Evolutionary conservation across 495 filamentous ascomycete genomes (phyloP).

Genomic region (Alectoria sarmentosa): DNA sequence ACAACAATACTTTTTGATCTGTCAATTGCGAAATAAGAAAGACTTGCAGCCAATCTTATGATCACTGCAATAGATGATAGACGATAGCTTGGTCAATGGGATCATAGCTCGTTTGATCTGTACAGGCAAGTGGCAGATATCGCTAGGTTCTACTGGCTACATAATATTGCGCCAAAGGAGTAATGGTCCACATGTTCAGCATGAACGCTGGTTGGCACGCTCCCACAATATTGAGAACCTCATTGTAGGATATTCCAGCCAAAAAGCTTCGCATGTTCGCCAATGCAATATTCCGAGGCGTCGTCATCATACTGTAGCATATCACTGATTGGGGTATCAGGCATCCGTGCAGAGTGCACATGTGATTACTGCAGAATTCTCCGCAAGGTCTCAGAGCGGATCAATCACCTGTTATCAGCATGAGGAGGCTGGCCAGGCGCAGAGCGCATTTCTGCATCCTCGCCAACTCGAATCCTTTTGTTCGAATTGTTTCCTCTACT

Average conservation of each 20-base stretch:
- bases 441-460: constrained; percentile 16
- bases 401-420: constrained; percentile 1
- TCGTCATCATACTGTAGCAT: constrained; percentile 10
- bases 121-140: not conserved
- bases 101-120: not conserved
- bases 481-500: constrained; percentile 3
- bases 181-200: not conserved
- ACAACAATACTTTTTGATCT: constrained; percentile 34
- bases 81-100: not conserved
- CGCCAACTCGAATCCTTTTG: constrained; percentile 18
- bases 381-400: not conserved
- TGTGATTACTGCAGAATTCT: not conserved
- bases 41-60: not conserved
- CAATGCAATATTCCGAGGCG: constrained; percentile 1
- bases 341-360: not conserved
- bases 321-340: not conserved
- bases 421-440: constrained; percentile 12
- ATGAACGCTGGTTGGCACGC: not conserved
- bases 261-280: constrained; percentile 2
- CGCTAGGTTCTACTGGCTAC: not conserved
- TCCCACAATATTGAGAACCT: not conserved
- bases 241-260: not conserved
- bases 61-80: not conserved
- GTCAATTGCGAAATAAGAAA: not conserved
- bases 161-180: not conserved